These are phyloP conservation scores for Kwoniella sp. DNA, from an alignment of 768 basidiomycete genomes.

Conservation along the genomic window DNA sequence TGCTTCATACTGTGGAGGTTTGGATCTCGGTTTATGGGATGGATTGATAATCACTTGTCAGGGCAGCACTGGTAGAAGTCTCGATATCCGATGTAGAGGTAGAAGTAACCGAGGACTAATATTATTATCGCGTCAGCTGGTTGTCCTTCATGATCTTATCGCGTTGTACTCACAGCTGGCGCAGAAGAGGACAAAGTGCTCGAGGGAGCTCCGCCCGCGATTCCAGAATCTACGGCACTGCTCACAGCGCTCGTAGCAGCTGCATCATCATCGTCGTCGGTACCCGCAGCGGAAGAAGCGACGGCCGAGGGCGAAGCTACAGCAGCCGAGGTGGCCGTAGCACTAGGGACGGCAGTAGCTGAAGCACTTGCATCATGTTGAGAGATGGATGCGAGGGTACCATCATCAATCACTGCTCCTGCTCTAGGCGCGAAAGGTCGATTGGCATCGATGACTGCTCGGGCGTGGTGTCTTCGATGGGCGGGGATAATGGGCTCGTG, in stretches of 20 bases:
- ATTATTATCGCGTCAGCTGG: neutral
- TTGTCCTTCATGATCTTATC: too few relatives aligned
- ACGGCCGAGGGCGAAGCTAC: neutral
- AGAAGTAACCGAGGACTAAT: slow-evolving; percentile 4
- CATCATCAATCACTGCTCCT: slow-evolving; percentile 19
- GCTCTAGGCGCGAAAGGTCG: slow-evolving; percentile 6
- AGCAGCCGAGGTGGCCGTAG: neutral
- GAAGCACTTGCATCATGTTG: slow-evolving; percentile 9
- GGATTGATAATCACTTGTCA: slow-evolving; percentile 7
- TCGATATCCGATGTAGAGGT: slow-evolving; percentile 5
- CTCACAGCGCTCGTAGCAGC: slow-evolving; percentile 12
- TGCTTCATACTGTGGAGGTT: neutral
- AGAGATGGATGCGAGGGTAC: slow-evolving; percentile 16
- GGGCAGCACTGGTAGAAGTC: slow-evolving; percentile 6
- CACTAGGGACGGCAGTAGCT: slow-evolving; percentile 4
- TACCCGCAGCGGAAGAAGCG: slow-evolving; percentile 2
- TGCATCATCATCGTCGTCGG: slow-evolving; percentile 4
- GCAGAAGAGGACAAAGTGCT: neutral
- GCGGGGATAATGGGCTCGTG: slow-evolving; percentile 9
- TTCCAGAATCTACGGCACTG: slow-evolving; percentile 12
- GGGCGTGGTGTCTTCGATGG: slow-evolving; percentile 25
- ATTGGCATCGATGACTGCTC: slow-evolving; percentile 22
- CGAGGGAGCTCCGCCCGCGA: slow-evolving; percentile 3
- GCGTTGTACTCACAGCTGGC: slow-evolving; percentile 7
- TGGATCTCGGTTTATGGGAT: neutral